Conservation (phyloP, 257 asterid genomes). For the Capsicum baccatum region DNA sequence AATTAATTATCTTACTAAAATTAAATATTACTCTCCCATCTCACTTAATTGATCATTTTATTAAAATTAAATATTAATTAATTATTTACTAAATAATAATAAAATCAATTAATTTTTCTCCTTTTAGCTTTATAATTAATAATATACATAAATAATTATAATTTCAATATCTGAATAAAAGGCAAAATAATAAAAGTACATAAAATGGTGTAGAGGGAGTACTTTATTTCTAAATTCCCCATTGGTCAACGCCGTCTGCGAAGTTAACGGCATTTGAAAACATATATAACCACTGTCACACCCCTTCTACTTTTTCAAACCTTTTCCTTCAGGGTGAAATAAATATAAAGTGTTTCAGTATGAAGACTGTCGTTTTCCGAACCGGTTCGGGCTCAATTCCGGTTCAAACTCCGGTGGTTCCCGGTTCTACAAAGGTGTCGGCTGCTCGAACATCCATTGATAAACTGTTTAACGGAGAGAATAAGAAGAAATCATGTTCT, state of each 20-base stretch:
- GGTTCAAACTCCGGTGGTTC: constrained; percentile 23
- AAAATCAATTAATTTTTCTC: too few relatives aligned
- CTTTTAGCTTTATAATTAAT: too few relatives aligned
- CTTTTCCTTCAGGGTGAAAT: constrained; percentile 4
- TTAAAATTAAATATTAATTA: too few relatives aligned
- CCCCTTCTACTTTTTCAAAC: background rate
- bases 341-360: constrained; percentile 10
- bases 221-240: too few relatives aligned
- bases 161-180: too few relatives aligned
- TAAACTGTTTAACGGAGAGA: constrained; percentile 5
- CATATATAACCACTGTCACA: background rate
- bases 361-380: constrained; percentile 57
- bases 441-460: constrained; percentile 26
- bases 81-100: too few relatives aligned
- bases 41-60: too few relatives aligned
- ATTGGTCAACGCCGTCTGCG: constrained; percentile 36
- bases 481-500: constrained; percentile 27
- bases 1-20: too few relatives aligned
- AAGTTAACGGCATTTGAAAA: background rate
- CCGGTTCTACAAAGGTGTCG: constrained; percentile 37
- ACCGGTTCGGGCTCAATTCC: constrained; percentile 57
- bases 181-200: too few relatives aligned
- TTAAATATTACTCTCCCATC: too few relatives aligned
- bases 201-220: too few relatives aligned
- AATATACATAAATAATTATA: too few relatives aligned